phyloP scores from a whole-genome alignment of 202 grass and related monocot species.

The Cymbopogon flexuosus region DNA sequence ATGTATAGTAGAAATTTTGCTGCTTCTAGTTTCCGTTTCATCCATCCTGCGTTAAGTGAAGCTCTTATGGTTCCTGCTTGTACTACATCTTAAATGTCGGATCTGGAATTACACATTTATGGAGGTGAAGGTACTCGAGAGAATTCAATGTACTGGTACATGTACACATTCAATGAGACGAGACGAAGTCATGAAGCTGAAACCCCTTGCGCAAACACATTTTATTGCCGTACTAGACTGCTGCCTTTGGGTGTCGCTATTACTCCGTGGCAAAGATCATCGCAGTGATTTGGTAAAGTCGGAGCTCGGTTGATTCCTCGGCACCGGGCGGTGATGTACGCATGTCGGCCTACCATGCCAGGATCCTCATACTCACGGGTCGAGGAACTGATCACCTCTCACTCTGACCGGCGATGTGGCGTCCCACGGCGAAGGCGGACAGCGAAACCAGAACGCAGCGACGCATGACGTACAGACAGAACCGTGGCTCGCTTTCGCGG shows the following conservation, averaged over 20 bases:
- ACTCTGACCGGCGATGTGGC: slow-evolving; percentile 7
- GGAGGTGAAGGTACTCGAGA: slow-evolving; percentile 22
- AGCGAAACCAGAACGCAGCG: slow-evolving; percentile 37
- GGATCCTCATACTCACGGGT: not conserved
- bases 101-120: slow-evolving; percentile 43
- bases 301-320: not conserved
- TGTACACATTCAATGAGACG: slow-evolving; percentile 34
- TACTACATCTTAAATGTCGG: slow-evolving; percentile 7
- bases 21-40: not conserved
- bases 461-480: not conserved
- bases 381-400: not conserved
- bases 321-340: not conserved
- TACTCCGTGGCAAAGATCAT: too few species aligned
- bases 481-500: slow-evolving; percentile 5
- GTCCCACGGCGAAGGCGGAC: not conserved
- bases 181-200: not conserved
- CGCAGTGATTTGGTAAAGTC: not conserved
- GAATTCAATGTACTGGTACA: slow-evolving; percentile 36
- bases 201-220: not conserved
- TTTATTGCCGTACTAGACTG: not conserved
- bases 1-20: slow-evolving; percentile 6
- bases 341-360: not conserved
- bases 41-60: slow-evolving; percentile 1
- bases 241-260: not conserved
- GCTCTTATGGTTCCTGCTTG: slow-evolving; percentile 9